A percentile compares a stretch with the other conserved stretches of the same genome.
Evolutionary conservation across 345 rosid species (phyloP).

Genomic region (Excoecaria cochinchinensis): DNA sequence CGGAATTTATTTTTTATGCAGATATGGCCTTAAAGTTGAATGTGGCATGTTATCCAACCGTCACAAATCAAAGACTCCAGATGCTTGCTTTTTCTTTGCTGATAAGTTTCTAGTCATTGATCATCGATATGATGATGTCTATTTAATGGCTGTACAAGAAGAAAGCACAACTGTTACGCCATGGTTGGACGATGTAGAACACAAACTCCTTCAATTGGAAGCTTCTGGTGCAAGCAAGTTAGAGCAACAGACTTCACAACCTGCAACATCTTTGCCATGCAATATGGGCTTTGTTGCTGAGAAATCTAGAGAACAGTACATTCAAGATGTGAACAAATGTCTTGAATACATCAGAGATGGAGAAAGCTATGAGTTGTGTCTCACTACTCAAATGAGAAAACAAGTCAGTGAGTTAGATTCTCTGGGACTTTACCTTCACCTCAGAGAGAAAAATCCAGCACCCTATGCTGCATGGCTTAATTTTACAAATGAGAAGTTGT

Average conservation of each 20-base stretch:
- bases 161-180: conserved; percentile 27
- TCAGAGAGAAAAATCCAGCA: conserved; percentile 85
- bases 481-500: conserved; percentile 63
- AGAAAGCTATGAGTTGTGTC: conserved; percentile 96
- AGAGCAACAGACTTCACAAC: conserved; percentile 31
- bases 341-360: conserved; percentile 82
- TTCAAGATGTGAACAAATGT: conserved; percentile 65
- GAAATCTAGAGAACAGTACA: conserved; percentile 63
- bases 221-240: conserved; percentile 28
- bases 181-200: conserved; percentile 69
- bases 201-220: conserved; percentile 52
- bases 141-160: conserved; percentile 64
- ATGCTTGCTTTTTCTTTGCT: conserved; percentile 89
- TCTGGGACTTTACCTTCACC: conserved; percentile 75
- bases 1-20: conserved; percentile 20
- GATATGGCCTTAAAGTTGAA: conserved; percentile 90
- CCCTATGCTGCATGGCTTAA: conserved; percentile 95
- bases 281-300: conserved; percentile 53
- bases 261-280: conserved; percentile 19
- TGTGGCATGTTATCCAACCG: conserved; percentile 65
- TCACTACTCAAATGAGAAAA: conserved; percentile 71
- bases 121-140: conserved; percentile 67
- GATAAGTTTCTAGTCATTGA: conserved; percentile 74
- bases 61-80: conserved; percentile 84
- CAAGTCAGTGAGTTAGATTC: conserved; percentile 53